These are phyloP conservation scores for Claviceps sp. DNA, from an alignment of 2,329 filamentous ascomycete species.

Conservation along the genomic window DNA sequence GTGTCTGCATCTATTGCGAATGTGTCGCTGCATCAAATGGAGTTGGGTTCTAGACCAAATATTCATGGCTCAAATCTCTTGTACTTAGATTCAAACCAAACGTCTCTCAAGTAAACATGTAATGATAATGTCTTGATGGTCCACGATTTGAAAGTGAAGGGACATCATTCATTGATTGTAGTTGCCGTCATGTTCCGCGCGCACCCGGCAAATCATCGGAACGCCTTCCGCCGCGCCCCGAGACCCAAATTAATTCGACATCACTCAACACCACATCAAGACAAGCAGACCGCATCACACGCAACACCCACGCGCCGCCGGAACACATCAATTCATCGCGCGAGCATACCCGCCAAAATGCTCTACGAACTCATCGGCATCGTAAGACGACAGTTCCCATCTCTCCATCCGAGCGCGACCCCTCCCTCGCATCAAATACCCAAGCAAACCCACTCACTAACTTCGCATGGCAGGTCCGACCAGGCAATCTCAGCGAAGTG, in stretches of 20 bases:
- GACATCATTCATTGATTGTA: no score
- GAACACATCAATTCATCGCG: neutral
- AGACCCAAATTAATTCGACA: neutral
- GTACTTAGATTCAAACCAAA: no score
- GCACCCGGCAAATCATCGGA: constrained; percentile 18
- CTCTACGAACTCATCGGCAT: constrained; percentile 96
- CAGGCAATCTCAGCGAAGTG: constrained; percentile 78
- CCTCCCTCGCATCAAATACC: no score
- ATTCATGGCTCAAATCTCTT: no score
- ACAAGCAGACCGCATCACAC: constrained; percentile 5
- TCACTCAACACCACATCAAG: neutral
- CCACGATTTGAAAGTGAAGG: no score
- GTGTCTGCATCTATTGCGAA: no score
- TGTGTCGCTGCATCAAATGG: no score
- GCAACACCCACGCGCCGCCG: neutral
- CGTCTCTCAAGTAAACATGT: no score
- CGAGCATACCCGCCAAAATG: constrained; percentile 43
- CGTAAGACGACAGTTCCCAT: constrained; percentile 40
- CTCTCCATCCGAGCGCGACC: neutral
- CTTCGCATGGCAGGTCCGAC: constrained; percentile 58
- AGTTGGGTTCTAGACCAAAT: no score
- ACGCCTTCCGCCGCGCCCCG: neutral
- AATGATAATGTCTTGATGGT: no score
- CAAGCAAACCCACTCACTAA: constrained; percentile 5
- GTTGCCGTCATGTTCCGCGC: neutral